Evolutionary conservation across 176 grass and related monocot genomes (phyloP), one percentile per base, ranked within the genome.

Genomic region (Triticum dicoccoides): DNA sequence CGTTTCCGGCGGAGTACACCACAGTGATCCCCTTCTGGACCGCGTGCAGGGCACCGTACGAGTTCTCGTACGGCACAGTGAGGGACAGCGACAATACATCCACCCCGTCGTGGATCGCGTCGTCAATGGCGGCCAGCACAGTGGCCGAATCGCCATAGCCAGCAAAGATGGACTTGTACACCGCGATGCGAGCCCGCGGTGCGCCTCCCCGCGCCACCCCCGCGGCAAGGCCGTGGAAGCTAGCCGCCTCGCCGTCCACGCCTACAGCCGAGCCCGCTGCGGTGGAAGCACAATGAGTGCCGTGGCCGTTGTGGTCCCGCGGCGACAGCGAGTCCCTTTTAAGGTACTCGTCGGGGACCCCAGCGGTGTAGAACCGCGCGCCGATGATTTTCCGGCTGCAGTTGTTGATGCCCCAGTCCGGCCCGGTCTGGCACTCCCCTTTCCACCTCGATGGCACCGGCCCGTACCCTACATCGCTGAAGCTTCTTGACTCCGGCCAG

Each of bases 231-330:
- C 83, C 88, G 3, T 85, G 9, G 69, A 76, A 85, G 20, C 77
- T 85, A 1, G 14, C 45, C 0, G 3, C 88, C 35, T 81, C 77
- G 77, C 39, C 39, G 39, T 75, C 10, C 88, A 83, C 0, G 83
- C 41, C 9, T 44, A 44, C 9, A 9, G 9, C 41, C 2, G 9
- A 44, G 41, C 41, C 41, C 9, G 41, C 88, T 4, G 88, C 78
- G 0, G 83, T 89, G 88, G 88, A 89, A 0, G 83, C 88, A 17
- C 69, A 76, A 20, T 81, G 88, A 1, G 87, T 85, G 18, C 82
- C 87, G 18, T 89, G 87, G 2, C 82, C 44, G 0, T 1, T 0
- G 0, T 0, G 0, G 61, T 85, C 88, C 8, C 88, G 61, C 4
- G 88, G 5, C 0, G 88, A 89, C 1, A 85, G 34, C 34, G 84